These are phyloP conservation scores for Saprolegnia parasitica DNA, from an alignment of 352 stramenopile genomes.

Conservation along the genomic window DNA sequence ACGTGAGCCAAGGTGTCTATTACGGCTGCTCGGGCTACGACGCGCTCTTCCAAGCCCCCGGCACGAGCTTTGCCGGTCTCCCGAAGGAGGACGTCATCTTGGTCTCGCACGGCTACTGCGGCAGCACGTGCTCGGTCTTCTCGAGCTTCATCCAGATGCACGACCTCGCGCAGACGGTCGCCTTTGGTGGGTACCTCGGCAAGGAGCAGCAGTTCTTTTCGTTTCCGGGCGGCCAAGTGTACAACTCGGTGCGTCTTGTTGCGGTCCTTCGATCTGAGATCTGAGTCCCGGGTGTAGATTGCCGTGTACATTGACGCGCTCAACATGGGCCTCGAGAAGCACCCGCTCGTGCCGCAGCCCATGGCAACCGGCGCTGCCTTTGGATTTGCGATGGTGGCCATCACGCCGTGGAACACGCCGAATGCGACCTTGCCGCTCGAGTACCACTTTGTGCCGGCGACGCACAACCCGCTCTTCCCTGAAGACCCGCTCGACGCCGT, in stretches of 20 bases:
- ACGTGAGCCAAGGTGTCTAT: conserved; percentile 23
- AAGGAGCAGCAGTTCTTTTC: conserved; percentile 29
- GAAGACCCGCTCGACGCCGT: conserved; percentile 13
- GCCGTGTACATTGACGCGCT: conserved; percentile 18
- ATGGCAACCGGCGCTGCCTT: conserved; percentile 9
- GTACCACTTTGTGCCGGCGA: conserved; percentile 27
- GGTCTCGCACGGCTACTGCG: conserved; percentile 27
- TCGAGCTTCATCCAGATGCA: conserved; percentile 29
- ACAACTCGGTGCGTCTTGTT: conserved; percentile 20
- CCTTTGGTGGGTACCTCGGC: conserved; percentile 26
- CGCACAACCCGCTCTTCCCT: conserved; percentile 22
- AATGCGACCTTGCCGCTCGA: conserved; percentile 17
- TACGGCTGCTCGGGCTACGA: conserved; percentile 21
- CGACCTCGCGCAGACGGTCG: conserved; percentile 21
- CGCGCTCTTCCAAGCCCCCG: conserved; percentile 18
- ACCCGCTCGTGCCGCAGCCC: conserved; percentile 21
- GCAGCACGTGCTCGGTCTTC: conserved; percentile 29
- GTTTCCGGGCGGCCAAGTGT: conserved; percentile 28
- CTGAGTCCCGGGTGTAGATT: conserved; percentile 19
- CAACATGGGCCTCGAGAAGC: conserved; percentile 17
- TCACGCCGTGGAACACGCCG: conserved; percentile 19
- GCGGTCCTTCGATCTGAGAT: neutral
- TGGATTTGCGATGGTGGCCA: conserved; percentile 25
- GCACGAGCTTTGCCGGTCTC: conserved; percentile 15
- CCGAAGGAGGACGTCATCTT: conserved; percentile 15